Evolutionary conservation across 805 yeast genomes (phyloP).

Genomic region (Nakazawaea ambrosiae): DNA sequence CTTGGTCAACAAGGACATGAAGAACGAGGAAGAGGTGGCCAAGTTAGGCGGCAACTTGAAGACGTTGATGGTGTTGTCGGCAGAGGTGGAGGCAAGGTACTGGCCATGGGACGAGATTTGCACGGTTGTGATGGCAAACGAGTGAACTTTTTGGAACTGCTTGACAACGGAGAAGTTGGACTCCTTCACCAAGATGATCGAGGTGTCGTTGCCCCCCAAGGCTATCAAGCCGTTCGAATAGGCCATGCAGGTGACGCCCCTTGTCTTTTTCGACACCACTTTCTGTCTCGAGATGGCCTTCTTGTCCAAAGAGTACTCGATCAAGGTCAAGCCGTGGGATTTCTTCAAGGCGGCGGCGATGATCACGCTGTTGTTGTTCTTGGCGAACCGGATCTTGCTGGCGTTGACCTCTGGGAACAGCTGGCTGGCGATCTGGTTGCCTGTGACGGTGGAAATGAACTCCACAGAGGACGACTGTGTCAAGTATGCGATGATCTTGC

Average conservation of each 20-base stretch:
- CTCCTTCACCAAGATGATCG: constrained; percentile 50
- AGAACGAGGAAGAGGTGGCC: constrained; percentile 30
- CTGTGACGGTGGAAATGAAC: constrained; percentile 43
- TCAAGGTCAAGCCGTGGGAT: constrained; percentile 32
- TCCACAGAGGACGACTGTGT: constrained; percentile 45
- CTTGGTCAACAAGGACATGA: constrained; percentile 20
- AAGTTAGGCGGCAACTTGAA: constrained; percentile 49
- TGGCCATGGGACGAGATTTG: constrained; percentile 63
- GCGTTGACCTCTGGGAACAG: constrained; percentile 20
- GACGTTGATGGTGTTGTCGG: constrained; percentile 66
- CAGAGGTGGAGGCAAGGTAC: constrained; percentile 65
- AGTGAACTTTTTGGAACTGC: constrained; percentile 55
- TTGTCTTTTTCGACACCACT: constrained; percentile 38
- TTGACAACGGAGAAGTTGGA: constrained; percentile 45
- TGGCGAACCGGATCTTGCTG: constrained; percentile 25
- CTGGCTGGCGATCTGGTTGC: constrained; percentile 21
- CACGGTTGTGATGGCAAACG: constrained; percentile 71
- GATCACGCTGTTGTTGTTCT: constrained; percentile 25
- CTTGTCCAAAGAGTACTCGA: constrained; percentile 35
- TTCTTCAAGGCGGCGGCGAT: constrained; percentile 37
- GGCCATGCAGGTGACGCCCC: constrained; percentile 51
- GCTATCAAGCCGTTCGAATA: constrained; percentile 38
- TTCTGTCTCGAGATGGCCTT: constrained; percentile 35
- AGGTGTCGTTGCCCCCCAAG: constrained; percentile 58
- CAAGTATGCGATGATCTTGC: constrained; percentile 55